Base-by-base conservation (phyloP, 106 monocot species). In the Hemerocallis citrina region DNA sequence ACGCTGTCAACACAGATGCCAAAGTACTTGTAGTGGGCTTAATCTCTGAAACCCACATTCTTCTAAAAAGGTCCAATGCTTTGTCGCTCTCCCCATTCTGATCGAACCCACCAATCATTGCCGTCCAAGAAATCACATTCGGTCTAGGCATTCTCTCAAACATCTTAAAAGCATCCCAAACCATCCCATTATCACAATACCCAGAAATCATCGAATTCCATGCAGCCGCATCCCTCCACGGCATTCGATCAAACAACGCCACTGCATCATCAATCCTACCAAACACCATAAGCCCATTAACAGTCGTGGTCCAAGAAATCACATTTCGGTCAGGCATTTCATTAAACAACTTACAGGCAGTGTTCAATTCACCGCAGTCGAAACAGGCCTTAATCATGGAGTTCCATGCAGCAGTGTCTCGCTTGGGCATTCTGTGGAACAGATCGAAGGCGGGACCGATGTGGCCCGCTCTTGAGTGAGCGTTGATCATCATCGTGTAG, bases 191-290 rank as follows among this genome's bases (percentile, higher is more conserved):
- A 35, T 19, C 44, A 23, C 68, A 85, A 13, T 81, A 93, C 23
- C 74, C 93, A 27, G 74, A 85, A 22, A 93, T 76, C 93, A 93
- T 93, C 5, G 88, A 80, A 41, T 93, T 93, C 84, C 81, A 93
- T 22, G 93, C 74, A 6, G 85, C 88, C 16, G 59, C 74, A 34
- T 93, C 93, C 62, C 66, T 73, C 0, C 14, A 1, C n/a, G 88
- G 93, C 89, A 85, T 89, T 43, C 46, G 52, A 3, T 11, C 21
- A 61, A 93, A 88, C 66, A 85, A 49, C 17, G 74, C 59, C 63
- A 79, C 84, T 0, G 88, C 84, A 22, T 62, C 70, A 42, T 62
- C 63, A 7, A 88, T 37, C 17, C 61, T 49, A 8, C 93, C 82
- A 31, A 29, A 37, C 23, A 66, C 68, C 6, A 81, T 57, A 4